phyloP scores from a whole-genome alignment of 352 stramenopile genomes.

The Blastocystis sp. region DNA sequence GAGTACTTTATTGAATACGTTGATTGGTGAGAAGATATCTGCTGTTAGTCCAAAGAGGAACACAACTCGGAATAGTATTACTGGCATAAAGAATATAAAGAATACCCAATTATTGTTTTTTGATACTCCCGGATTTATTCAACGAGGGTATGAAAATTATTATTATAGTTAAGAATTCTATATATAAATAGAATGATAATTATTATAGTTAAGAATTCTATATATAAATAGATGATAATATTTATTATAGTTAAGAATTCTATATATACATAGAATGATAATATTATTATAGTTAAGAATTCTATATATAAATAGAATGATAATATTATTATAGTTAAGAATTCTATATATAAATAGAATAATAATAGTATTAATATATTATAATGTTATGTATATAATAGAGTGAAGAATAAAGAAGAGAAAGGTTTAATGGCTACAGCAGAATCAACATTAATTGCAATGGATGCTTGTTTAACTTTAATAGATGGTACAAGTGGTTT shows the following conservation, averaged over 20 bases:
- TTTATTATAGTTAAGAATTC: neutral
- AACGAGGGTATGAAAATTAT: too few species aligned
- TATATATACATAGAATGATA: neutral
- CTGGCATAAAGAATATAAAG: slow-evolving; percentile 39
- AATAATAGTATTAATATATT: slow-evolving; percentile 28
- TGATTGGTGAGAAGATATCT: slow-evolving; percentile 44
- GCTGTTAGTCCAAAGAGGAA: slow-evolving; percentile 42
- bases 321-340: neutral
- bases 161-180: too few species aligned
- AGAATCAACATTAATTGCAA: neutral
- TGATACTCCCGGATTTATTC: slow-evolving; percentile 43
- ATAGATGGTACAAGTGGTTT: slow-evolving; percentile 20
- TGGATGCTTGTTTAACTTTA: too few species aligned
- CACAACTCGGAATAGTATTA: slow-evolving; percentile 41
- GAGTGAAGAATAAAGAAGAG: too few species aligned
- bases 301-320: too few species aligned
- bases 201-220: neutral
- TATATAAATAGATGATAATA: neutral
- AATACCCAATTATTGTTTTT: slow-evolving; percentile 40
- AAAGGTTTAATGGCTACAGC: too few species aligned
- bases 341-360: slow-evolving; percentile 3
- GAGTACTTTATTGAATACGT: slow-evolving; percentile 42
- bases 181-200: too few species aligned
- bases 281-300: too few species aligned
- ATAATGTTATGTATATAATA: too few species aligned